phyloP scores from a whole-genome alignment of 2,329 filamentous ascomycete genomes.

The Pseudogymnoascus sp. region DNA sequence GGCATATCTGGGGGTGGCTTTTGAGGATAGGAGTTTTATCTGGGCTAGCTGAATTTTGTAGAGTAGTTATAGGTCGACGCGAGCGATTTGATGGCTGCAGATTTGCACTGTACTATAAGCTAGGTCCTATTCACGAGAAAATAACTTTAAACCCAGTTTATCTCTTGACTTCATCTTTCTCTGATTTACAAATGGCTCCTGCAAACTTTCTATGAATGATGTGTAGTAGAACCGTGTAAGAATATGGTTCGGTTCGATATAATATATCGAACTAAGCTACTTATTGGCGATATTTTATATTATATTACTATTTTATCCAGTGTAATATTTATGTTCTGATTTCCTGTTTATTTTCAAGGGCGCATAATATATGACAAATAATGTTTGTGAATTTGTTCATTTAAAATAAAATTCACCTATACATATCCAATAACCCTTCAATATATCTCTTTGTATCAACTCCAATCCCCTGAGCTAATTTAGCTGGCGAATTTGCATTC shows the following conservation, averaged over 20 bases:
- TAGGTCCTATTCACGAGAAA: neutral
- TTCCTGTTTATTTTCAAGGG: neutral
- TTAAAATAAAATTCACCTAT: slow-evolving; percentile 11
- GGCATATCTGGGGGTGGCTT: neutral
- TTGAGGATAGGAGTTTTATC: neutral
- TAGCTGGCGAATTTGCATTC: slow-evolving; percentile 47
- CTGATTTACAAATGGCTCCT: neutral
- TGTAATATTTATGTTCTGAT: neutral
- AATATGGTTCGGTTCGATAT: too few species aligned
- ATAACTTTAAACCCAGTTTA: neutral
- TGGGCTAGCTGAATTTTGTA: neutral
- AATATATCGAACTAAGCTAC: too few species aligned
- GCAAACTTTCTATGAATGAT: too few species aligned
- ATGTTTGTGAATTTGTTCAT: neutral
- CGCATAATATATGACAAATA: neutral
- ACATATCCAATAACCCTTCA: slow-evolving; percentile 59
- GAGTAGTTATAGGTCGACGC: neutral
- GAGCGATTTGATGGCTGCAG: neutral
- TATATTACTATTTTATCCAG: neutral
- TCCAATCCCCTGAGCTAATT: slow-evolving; percentile 64
- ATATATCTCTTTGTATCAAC: slow-evolving; percentile 70
- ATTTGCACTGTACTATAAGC: neutral
- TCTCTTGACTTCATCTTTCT: too few species aligned
- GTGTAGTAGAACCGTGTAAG: too few species aligned
- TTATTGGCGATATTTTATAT: too few species aligned